Base-by-base conservation (phyloP, 106 monocot genomes). In the Gastrodia elata region DNA sequence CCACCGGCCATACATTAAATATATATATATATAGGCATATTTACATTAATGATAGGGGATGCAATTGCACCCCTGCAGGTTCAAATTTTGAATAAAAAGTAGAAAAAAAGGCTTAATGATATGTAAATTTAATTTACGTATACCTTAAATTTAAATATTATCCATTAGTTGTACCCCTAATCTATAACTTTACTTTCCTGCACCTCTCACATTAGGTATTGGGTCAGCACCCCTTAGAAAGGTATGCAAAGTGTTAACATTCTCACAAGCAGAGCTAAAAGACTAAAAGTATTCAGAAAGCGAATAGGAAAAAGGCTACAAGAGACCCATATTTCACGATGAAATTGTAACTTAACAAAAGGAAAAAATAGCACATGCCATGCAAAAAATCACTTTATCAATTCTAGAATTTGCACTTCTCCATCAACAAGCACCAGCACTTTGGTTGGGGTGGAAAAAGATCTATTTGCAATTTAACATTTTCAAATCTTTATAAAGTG, bases 381-480 rank as follows among this genome's bases (percentile, higher is more conserved):
- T 58, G 57, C 57, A 58, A 58, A 28, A 25, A 25, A 25, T 58
- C 6, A 8, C 26, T 55, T 57, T 58, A 5, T 58, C 57, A 22
- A 25, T 58, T 58, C 57, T 58, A 58, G 6, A 1, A 27, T 26
- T 18, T 46, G n/a, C 20, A 7, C 18, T 7, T 22, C 18, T 7
- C 6, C 20, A 52, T 4, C 52, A 52, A 52, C 52, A 52, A 52
- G 22, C 52, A n/a, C 4, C 52, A 24, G 52, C 52, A 52, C 20
- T 44, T 44, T 26, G 10, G 32, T 6, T 61, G 61, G 6, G 32
- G 27, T 61, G 2, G 61, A 4, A 61, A 32, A 32, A 32, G 4
- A 61, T 28, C 24, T 24, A 25, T 25, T 69, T 68, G 35, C 68
- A 69, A n/a, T 22, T n/a, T n/a, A n/a, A 68, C 38, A 37, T 69